Conservation (phyloP, 148 eudicot genomes). For the Fagopyrum homotropicum region DNA sequence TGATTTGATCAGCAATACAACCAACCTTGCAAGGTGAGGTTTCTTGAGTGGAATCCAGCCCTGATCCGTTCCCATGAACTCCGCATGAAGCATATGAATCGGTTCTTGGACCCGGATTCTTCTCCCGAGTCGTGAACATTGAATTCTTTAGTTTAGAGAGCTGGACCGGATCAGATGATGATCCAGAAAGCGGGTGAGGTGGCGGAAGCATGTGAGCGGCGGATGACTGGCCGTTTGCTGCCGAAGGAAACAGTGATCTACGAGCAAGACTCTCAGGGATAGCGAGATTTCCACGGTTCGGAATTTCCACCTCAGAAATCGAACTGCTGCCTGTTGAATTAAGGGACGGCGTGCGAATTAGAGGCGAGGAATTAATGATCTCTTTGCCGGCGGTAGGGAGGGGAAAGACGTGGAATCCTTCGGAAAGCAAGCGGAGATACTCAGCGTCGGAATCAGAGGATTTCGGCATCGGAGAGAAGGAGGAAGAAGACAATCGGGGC, state of each 20-base stretch:
- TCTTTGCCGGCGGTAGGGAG: neutral
- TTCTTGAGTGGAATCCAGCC: neutral
- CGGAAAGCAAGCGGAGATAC: neutral
- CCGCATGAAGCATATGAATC: neutral
- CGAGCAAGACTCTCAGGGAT: neutral
- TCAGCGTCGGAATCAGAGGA: neutral
- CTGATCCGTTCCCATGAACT: neutral
- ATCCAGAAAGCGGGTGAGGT: neutral
- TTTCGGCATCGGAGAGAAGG: neutral
- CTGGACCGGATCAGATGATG: neutral
- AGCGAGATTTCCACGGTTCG: neutral
- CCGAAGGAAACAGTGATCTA: neutral
- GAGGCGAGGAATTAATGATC: neutral
- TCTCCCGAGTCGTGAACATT: neutral
- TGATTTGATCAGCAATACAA: neutral
- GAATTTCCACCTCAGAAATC: neutral
- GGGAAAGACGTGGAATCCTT: neutral
- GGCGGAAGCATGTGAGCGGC: neutral
- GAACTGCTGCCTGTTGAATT: neutral
- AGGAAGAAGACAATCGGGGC: neutral
- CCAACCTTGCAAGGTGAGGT: neutral
- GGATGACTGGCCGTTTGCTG: neutral
- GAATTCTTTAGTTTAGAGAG: neutral
- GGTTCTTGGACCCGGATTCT: neutral
- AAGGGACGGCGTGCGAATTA: neutral